Evolutionary conservation across 148 eudicot genomes (phyloP), one percentile per base, ranked within the genome.

Genomic region (Camellia sinensis): DNA sequence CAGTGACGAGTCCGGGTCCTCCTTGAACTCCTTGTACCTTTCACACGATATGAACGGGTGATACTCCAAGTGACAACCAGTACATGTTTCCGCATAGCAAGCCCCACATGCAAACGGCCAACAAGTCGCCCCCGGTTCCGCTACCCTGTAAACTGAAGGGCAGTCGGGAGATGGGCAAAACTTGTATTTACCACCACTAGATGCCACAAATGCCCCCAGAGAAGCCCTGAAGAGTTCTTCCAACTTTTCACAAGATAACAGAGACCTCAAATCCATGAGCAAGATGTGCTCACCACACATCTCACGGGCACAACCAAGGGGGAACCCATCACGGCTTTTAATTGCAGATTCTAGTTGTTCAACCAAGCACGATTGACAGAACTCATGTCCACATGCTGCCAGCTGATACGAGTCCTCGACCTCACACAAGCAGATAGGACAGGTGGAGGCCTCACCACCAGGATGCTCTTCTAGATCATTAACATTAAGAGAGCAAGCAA

Each of bases 121-220:
- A 43, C 72, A 50, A 43, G 52, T 0, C 0, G 72, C 17, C 46
- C 72, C 72, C 8, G 50, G 22, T 41, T 68, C 72, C 15, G 72
- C 48, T 17, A 68, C 72, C 8, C 72, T 44, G 18, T 68, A 68
- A 68, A 68, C 52, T 15, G 72, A 43, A 68, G 72, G 72, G 72
- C 72, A 68, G 46, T 68, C 72, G 17, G 72, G 72, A 15, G 72
- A 68, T 5, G 50, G 72, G 72, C 72, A 68, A 45, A 68, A 68
- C 72, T 19, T 68, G 72, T 41, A 68, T 37, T 43, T 68, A 45
- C 52, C 52, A 43, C 72, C 52, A 68, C 72, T 68, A 41, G 72
- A 13, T 68, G 50, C 72, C 9, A 68, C 52, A 68, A 68, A 68
- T 68, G 72, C 19, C 48, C 72, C 52, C 52, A 68, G 18, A 15